Base-by-base conservation (phyloP, 768 basidiomycete species). In the Rhizopogon vulgaris region DNA sequence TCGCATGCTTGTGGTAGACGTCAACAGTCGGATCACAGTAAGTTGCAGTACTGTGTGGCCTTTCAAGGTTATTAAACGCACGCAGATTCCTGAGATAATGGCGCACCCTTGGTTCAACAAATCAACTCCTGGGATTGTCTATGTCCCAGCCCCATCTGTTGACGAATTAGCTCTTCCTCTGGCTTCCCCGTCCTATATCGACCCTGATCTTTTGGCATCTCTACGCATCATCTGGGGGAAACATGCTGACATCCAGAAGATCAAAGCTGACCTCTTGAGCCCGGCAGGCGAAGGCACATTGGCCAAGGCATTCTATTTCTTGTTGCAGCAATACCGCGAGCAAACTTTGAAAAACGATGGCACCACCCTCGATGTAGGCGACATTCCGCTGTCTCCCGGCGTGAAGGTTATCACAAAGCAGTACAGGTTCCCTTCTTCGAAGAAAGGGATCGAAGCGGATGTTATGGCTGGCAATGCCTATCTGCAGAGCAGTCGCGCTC, bases 1-100 rank as follows among this genome's bases (percentile, higher is more conserved):
- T 28, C 80, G 85, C 24, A 97, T 98, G 93, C 78, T 98, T 32
- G 82, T 91, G 25, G 88, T 94, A 11, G 87, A 97, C 56, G 87
- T 88, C 9, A 74, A 78, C 48, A 73, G 77, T 63, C 75, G 94
- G 18, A 94, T 96, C 56, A 84, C 85, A 32, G 94, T 94, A 61
- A 49, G 81, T 68, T 1, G n/a, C 1, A 49, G 48, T 38, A 42
- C 40, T 38, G 5, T 50, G 6, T 34, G 42, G 30, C 24, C 22
- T 24, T 60, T 9, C 49, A 50, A 55, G 17, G 32, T 56, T 4
- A 38, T 42, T 18, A 34, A 34, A 34, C 14, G 14, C 45, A 18
- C 9, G 8, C 58, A 96, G 94, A 92, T 98, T 68, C 78, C 84
- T 0, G 86, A 94, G 55, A 90, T 98, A 56, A 73, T 91, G 38